These are phyloP conservation scores for Tardiomyces depauwii DNA, from an alignment of 1,139 yeast species.

Conservation along the genomic window DNA sequence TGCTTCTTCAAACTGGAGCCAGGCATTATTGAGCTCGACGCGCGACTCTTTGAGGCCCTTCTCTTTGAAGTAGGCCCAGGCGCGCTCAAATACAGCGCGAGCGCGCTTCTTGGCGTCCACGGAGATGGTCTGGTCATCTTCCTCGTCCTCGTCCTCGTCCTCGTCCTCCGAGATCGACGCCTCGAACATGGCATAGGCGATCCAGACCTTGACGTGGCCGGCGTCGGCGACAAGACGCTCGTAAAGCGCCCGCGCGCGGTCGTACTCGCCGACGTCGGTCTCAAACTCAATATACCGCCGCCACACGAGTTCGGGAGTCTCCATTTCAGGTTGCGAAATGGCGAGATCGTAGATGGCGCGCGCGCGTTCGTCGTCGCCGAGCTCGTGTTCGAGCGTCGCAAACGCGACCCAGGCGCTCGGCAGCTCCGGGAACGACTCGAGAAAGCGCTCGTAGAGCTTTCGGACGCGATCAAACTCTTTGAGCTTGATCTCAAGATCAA, in stretches of 20 bases:
- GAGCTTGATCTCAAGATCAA: constrained; percentile 37
- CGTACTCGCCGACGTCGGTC: constrained; percentile 47
- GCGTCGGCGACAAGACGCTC: constrained; percentile 31
- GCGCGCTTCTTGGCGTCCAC: constrained; percentile 38
- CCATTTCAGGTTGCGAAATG: constrained; percentile 21
- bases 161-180: constrained; percentile 21
- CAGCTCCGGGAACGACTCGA: constrained; percentile 41
- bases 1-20: constrained; percentile 50
- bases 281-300: constrained; percentile 45
- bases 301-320: constrained; percentile 33
- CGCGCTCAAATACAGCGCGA: constrained; percentile 47
- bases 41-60: constrained; percentile 35
- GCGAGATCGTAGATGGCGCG: constrained; percentile 52
- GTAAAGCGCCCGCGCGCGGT: constrained; percentile 44
- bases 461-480: constrained; percentile 55
- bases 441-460: constrained; percentile 53
- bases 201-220: constrained; percentile 41
- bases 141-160: constrained; percentile 37
- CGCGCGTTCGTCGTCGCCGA: constrained; percentile 64
- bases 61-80: constrained; percentile 35
- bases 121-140: constrained; percentile 30
- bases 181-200: constrained; percentile 62
- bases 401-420: constrained; percentile 44
- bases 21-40: constrained; percentile 47
- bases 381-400: constrained; percentile 53